phyloP scores from a whole-genome alignment of 345 rosid genomes.

The Moringa oleifera region DNA sequence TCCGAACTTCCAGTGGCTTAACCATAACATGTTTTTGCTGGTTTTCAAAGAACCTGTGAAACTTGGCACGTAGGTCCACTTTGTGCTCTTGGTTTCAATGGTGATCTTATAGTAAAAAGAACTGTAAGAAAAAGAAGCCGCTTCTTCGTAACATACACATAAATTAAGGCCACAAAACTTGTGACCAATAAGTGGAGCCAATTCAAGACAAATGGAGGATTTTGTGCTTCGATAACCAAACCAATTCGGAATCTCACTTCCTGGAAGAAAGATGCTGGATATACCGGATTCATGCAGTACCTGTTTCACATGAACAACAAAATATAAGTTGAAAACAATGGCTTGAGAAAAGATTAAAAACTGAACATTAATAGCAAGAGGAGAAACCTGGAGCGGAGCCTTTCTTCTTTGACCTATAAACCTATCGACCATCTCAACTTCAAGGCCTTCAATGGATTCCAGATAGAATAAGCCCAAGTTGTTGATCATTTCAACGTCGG shows the following conservation, averaged over 20 bases:
- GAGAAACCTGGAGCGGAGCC: slow-evolving; percentile 13
- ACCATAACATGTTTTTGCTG: not conserved
- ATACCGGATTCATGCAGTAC: slow-evolving; percentile 17
- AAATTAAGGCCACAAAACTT: not conserved
- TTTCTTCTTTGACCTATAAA: slow-evolving; percentile 4
- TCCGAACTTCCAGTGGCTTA: not conserved
- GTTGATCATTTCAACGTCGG: slow-evolving; percentile 4
- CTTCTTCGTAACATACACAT: not conserved
- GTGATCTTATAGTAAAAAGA: no score
- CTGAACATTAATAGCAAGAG: not conserved
- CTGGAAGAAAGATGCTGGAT: slow-evolving; percentile 13
- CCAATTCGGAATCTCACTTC: slow-evolving; percentile 9
- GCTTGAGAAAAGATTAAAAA: no score
- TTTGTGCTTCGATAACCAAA: not conserved
- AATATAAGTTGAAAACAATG: no score
- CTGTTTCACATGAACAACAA: slow-evolving; percentile 1
- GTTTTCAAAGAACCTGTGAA: slow-evolving; percentile 7
- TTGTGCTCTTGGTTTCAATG: slow-evolving; percentile 8
- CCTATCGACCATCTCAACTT: not conserved
- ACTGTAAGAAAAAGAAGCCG: no score
- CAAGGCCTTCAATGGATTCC: slow-evolving; percentile 11
- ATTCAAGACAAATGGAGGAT: slow-evolving; percentile 5
- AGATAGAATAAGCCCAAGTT: slow-evolving; percentile 13
- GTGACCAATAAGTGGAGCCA: not conserved
- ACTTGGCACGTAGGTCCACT: slow-evolving; percentile 11